A percentile compares a stretch with the other conserved stretches of the same genome.
phyloP scores from a whole-genome alignment of 495 filamentous ascomycete species.

The Aspergillus ostianus region DNA sequence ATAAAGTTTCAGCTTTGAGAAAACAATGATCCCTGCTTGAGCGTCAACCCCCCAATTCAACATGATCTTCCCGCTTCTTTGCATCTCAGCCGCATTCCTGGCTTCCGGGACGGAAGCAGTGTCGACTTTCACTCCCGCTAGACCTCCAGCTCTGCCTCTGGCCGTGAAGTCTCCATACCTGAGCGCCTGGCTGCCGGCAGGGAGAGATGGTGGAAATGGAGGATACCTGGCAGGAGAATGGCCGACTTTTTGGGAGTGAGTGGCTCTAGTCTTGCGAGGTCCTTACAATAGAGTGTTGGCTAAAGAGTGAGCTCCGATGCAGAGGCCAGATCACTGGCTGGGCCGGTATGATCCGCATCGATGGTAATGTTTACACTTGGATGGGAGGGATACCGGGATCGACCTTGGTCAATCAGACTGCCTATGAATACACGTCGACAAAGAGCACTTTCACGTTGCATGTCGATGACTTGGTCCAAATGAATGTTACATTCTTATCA shows the following conservation, averaged over 20 bases:
- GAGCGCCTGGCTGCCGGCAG: conserved; percentile 54
- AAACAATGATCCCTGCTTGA: conserved; percentile 25
- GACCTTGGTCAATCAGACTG: conserved; percentile 46
- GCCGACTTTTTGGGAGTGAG: conserved; percentile 57
- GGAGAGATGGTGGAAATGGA: conserved; percentile 53
- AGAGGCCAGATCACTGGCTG: conserved; percentile 53
- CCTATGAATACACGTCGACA: conserved; percentile 58
- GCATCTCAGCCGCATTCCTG: conserved; percentile 26
- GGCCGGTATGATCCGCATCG: conserved; percentile 57
- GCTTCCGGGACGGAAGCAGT: conserved; percentile 26
- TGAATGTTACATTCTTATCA: conserved; percentile 59
- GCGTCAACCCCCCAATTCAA: conserved; percentile 15
- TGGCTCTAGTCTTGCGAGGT: conserved; percentile 7
- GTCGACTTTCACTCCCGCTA: conserved; percentile 53
- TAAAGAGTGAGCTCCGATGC: conserved; percentile 6
- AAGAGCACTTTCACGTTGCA: conserved; percentile 56
- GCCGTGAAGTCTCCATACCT: conserved; percentile 60
- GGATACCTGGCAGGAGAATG: conserved; percentile 59
- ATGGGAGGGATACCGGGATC: conserved; percentile 46
- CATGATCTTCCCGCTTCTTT: conserved; percentile 31
- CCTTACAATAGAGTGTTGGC: background rate
- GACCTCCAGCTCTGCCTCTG: conserved; percentile 55
- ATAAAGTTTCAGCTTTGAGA: conserved; percentile 6
- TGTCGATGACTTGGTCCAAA: conserved; percentile 42
- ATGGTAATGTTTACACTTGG: conserved; percentile 55